Conservation (phyloP, 2,329 filamentous ascomycete species). For the Phaeophleospora eucalypticola region DNA sequence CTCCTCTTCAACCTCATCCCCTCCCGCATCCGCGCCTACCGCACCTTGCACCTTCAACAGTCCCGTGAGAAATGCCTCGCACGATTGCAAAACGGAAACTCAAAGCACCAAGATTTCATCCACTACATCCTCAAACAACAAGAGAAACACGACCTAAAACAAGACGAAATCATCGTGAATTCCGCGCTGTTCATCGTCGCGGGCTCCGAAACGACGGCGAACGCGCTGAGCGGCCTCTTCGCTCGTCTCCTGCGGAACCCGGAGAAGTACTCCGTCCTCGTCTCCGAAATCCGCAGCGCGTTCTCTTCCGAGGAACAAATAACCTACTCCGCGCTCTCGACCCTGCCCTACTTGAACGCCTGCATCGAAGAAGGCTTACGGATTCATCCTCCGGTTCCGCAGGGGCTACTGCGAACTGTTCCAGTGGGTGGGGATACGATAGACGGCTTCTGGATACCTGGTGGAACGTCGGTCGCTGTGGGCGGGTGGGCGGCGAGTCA, state of each 20-base stretch:
- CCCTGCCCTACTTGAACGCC: constrained; percentile 9
- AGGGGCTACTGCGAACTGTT: constrained; percentile 7
- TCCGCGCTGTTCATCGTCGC: constrained; percentile 50
- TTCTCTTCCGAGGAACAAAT: constrained; percentile 5
- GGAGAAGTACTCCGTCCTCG: constrained; percentile 49
- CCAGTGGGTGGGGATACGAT: constrained; percentile 7
- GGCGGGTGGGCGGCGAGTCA: constrained; percentile 6
- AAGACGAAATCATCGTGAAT: constrained; percentile 33
- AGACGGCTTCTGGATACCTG: constrained; percentile 9
- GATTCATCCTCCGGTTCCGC: constrained; percentile 8
- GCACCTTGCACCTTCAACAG: constrained; percentile 11
- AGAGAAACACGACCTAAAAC: constrained; percentile 18
- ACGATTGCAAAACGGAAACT: constrained; percentile 11
- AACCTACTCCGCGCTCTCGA: constrained; percentile 1
- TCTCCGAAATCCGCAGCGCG: constrained; percentile 50
- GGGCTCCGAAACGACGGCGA: constrained; percentile 74
- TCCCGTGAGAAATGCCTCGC: constrained; percentile 13
- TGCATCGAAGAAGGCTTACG: constrained; percentile 12
- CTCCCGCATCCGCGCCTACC: constrained; percentile 10
- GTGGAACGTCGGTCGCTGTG: constrained; percentile 9
- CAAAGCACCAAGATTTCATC: constrained; percentile 6
- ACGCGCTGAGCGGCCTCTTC: constrained; percentile 64
- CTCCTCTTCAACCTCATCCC: constrained; percentile 13
- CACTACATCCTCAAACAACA: constrained; percentile 19
- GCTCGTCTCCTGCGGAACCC: constrained; percentile 67